Percentiles rank a stretch among this genome's conserved stretches.
These are phyloP conservation scores for Lactarius hatsudake DNA, from an alignment of 768 basidiomycete species.

Conservation along the genomic window DNA sequence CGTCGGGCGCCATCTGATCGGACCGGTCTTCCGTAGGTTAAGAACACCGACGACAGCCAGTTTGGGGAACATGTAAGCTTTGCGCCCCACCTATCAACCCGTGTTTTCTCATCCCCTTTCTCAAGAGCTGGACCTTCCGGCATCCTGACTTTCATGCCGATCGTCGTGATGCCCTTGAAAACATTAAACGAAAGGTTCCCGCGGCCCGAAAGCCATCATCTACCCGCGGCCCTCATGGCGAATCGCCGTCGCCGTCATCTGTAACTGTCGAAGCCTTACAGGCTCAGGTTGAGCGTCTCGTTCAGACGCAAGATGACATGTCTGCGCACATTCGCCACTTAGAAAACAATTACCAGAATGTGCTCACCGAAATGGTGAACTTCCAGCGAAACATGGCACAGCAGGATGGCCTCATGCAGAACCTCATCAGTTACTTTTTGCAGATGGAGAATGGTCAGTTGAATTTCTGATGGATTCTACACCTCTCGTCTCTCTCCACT, in stretches of 20 bases:
- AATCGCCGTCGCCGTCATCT: conserved; percentile 32
- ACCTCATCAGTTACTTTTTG: conserved; percentile 76
- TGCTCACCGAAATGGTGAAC: conserved; percentile 67
- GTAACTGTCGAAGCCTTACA: conserved; percentile 41
- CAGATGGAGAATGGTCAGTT: conserved; percentile 60
- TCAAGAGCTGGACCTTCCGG: conserved; percentile 49
- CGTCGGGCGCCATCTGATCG: conserved; percentile 24
- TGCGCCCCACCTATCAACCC: conserved; percentile 33
- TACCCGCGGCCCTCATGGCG: conserved; percentile 26
- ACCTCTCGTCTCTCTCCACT: neutral
- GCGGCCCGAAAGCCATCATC: conserved; percentile 36
- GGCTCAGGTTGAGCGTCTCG: conserved; percentile 48
- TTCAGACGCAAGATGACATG: conserved; percentile 50
- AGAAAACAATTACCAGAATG: conserved; percentile 63
- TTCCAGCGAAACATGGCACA: conserved; percentile 76
- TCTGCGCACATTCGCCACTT: conserved; percentile 53
- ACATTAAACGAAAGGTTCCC: conserved; percentile 62
- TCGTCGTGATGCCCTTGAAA: conserved; percentile 54
- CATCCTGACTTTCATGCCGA: conserved; percentile 53
- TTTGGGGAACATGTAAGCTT: conserved; percentile 55
- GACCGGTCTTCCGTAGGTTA: conserved; percentile 46
- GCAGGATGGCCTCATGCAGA: conserved; percentile 82
- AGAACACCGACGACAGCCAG: conserved; percentile 79
- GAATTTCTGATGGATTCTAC: conserved; percentile 28
- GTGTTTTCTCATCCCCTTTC: conserved; percentile 10